phyloP scores from a whole-genome alignment of 352 stramenopile species.

The Thraustochytrium sp. region DNA sequence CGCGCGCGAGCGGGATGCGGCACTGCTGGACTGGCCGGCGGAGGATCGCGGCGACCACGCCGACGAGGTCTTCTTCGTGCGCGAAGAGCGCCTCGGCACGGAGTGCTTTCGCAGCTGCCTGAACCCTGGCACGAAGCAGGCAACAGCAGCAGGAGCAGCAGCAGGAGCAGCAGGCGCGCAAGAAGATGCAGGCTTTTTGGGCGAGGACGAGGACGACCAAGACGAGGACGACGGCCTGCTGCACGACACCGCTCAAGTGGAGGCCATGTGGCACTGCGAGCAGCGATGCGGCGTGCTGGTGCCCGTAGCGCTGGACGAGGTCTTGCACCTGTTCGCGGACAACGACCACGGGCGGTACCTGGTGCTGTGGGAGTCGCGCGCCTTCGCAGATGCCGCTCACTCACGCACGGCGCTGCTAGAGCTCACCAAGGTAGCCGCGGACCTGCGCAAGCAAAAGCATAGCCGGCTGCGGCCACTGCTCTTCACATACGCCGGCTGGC shows the following conservation, averaged over 20 bases:
- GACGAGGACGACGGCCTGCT: too few species aligned
- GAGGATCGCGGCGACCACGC: background rate
- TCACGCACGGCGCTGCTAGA: background rate
- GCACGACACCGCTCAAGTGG: background rate
- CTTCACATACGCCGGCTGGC: conserved; percentile 13
- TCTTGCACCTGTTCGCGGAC: background rate
- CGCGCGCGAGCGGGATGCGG: too few species aligned
- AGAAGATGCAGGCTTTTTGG: background rate
- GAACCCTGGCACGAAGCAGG: background rate
- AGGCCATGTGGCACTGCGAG: conserved; percentile 3
- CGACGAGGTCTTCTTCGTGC: background rate
- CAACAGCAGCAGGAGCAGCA: background rate
- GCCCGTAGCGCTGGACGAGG: background rate
- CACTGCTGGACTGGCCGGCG: background rate
- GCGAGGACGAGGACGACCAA: background rate
- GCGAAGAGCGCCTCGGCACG: background rate
- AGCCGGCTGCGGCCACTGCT: background rate
- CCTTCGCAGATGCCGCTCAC: background rate
- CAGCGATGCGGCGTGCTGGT: background rate
- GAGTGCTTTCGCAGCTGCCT: background rate
- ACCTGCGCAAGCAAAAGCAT: background rate
- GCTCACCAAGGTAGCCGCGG: background rate
- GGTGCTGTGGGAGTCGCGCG: background rate
- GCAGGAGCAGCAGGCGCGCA: background rate
- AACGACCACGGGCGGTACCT: background rate